Conservation (phyloP, 2,329 filamentous ascomycete species). For the Sporothrix euskadiensis region DNA sequence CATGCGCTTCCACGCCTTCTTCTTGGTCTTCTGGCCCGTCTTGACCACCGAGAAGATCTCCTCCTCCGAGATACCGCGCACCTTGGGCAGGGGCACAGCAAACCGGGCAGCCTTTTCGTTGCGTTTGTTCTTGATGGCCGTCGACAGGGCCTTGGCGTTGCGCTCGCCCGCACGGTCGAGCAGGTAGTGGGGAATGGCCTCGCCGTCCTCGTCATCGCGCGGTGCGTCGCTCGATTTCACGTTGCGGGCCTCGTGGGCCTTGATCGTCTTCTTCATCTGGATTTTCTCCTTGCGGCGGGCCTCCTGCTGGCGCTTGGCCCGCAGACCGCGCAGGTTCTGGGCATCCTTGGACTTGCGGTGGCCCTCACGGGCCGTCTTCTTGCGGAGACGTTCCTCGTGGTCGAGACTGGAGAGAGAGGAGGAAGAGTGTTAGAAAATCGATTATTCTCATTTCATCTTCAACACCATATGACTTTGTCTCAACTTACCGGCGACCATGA, state of each 20-base stretch:
- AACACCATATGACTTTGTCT: no score
- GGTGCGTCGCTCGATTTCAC: slow-evolving; percentile 72
- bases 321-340: slow-evolving; percentile 86
- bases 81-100: slow-evolving; percentile 87
- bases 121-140: slow-evolving; percentile 93
- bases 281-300: slow-evolving; percentile 97
- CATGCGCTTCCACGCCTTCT: slow-evolving; percentile 68
- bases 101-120: slow-evolving; percentile 93
- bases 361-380: slow-evolving; percentile 81
- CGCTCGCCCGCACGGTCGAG: slow-evolving; percentile 70
- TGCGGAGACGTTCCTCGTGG: slow-evolving; percentile 85
- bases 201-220: slow-evolving; percentile 65
- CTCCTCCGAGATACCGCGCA: slow-evolving; percentile 89
- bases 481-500: slow-evolving; percentile 40
- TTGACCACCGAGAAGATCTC: slow-evolving; percentile 83
- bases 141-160: slow-evolving; percentile 57
- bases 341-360: slow-evolving; percentile 88
- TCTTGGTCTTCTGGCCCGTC: slow-evolving; percentile 68
- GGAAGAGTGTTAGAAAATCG: background rate
- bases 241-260: slow-evolving; percentile 92
- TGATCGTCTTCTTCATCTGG: slow-evolving; percentile 93
- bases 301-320: slow-evolving; percentile 91
- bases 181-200: slow-evolving; percentile 87
- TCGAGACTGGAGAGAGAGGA: slow-evolving; percentile 51
- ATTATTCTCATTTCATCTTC: no score